Evolutionary conservation across 1,139 yeast genomes (phyloP), one percentile per base, ranked within the genome.

Genomic region (Zygosaccharomyces sapae): DNA sequence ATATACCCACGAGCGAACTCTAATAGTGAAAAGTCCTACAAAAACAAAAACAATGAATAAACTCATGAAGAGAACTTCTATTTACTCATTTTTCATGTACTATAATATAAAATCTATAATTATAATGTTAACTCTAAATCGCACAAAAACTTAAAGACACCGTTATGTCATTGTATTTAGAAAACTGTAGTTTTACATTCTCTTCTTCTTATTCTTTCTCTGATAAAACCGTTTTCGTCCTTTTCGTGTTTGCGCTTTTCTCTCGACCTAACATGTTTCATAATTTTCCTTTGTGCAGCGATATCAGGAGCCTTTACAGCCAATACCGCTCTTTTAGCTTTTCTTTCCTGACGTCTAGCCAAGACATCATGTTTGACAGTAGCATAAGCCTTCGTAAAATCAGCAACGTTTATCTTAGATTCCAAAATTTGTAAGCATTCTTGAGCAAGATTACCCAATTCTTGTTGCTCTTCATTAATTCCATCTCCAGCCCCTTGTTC

Each of bases 231-330:
- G 62, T 79, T 84, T 35, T 79, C 90, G 62, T 86, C 95, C 64
- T 79, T 84, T 46, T 76, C 81, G 45, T 76, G 80, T 62, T 77
- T 84, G 63, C 95, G 76, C 73, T 83, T 86, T 55, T 85, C 92
- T 65, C 94, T 79, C 38, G 79, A 77, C 57, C 83, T 77, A 44
- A 75, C 79, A 68, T 89, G 95, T 65, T 86, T 86, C 68, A 75
- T 83, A 58, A 86, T 64, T 68, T 86, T 87, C 65, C 86, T 79
- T 59, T 76, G 77, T 3, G 96, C 95, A 22, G 87, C 83, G 38
- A 77, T 68, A 18, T 85, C 96, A 0, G 98, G 98, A 4, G 86
- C 86, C n/a, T 76, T 76, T 3, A 90, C 75, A 1, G 90, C 87
- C 65, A 87, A 70, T 53, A 86, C 83, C 0, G 96, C 85, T 50